Evolutionary conservation across 345 rosid species (phyloP), one percentile per base, ranked within the genome.

Genomic region (Gossypium turneri): DNA sequence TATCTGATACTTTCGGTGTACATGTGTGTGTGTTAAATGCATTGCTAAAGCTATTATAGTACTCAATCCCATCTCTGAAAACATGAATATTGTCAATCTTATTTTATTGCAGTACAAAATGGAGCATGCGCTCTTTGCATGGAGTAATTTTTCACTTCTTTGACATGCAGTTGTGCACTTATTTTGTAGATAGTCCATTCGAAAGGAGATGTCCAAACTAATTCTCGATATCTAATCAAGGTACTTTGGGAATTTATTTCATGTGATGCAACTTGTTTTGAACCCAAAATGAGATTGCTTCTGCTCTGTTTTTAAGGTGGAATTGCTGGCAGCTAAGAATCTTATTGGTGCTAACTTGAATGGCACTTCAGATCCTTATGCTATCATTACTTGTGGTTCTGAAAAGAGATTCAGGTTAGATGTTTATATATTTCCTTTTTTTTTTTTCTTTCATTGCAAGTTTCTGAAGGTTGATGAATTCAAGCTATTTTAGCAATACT

Each of bases 351-450:
- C 97, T 17, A 95, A 95, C 81, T 82, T 93, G 81, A 95, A 93
- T 87, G 98, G 98, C 81, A 88, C 97, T 9, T 95, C 98, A 77
- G 99, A 95, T 86, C 98, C 97, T 81, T 95, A 95, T 84, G 94
- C 98, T 73, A 88, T 93, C 86, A 89, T 95, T 56, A 90, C 94
- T 78, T 93, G 97, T 84, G 97, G 94, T 83, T 85, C 97, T 80
- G 98, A 91, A 81, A 93, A 91, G 82, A 81, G 92, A 79, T 95
- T 95, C 90, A 95, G 97, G 99, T 96, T 78, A 63, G 41, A 4
- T 34, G 41, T 34, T 34, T 34, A 34, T 4, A 1, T 34, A 34
- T 34, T 34, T 34, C 1, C 41, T 34, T 34, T 81, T 70, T 69
- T n/a, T 56, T 72, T 43, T 67, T 76, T n/a, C n/a, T n/a, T 43